Conservation (phyloP, 1,284 basidiomycete species). For the Pseudozyma thailandica region DNA sequence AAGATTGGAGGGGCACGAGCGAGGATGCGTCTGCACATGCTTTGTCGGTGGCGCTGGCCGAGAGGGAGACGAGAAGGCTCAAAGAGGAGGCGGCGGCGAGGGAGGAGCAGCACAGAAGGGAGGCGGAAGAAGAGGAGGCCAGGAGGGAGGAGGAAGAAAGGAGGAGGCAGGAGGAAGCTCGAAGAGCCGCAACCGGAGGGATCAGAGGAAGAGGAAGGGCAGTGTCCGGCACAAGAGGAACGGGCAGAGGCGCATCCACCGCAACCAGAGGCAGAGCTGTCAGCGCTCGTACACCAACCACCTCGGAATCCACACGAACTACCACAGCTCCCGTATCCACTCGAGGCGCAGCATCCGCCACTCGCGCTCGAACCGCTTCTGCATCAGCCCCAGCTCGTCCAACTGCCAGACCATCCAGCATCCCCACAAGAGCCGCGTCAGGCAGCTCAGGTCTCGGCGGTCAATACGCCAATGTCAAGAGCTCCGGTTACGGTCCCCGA, state of each 20-base stretch:
- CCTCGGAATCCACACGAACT: slow-evolving; percentile 5
- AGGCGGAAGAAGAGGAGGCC: slow-evolving; percentile 17
- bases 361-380: slow-evolving; percentile 27
- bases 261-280: slow-evolving; percentile 21
- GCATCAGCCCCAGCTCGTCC: slow-evolving; percentile 2
- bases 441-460: slow-evolving; percentile 49
- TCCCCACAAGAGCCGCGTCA: slow-evolving; percentile 34
- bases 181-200: slow-evolving; percentile 8
- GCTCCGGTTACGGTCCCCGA: slow-evolving; percentile 50
- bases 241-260: slow-evolving; percentile 19
- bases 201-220: slow-evolving; percentile 19
- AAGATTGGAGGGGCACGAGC: slow-evolving; percentile 60
- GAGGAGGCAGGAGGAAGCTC: slow-evolving; percentile 14
- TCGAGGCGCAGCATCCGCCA: slow-evolving; percentile 10
- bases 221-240: slow-evolving; percentile 23
- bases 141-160: slow-evolving; percentile 24
- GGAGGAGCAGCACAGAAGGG: slow-evolving; percentile 35
- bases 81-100: slow-evolving; percentile 38
- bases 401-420: slow-evolving; percentile 26
- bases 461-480: slow-evolving; percentile 54
- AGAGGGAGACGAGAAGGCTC: slow-evolving; percentile 45
- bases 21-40: slow-evolving; percentile 53
- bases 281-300: slow-evolving; percentile 7
- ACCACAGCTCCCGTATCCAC: slow-evolving; percentile 4
- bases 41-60: slow-evolving; percentile 35